A percentile compares a stretch with the other conserved stretches of the same genome.
Conservation (phyloP, 2,329 filamentous ascomycete species). For the Ascochyta clinopodiicola region DNA sequence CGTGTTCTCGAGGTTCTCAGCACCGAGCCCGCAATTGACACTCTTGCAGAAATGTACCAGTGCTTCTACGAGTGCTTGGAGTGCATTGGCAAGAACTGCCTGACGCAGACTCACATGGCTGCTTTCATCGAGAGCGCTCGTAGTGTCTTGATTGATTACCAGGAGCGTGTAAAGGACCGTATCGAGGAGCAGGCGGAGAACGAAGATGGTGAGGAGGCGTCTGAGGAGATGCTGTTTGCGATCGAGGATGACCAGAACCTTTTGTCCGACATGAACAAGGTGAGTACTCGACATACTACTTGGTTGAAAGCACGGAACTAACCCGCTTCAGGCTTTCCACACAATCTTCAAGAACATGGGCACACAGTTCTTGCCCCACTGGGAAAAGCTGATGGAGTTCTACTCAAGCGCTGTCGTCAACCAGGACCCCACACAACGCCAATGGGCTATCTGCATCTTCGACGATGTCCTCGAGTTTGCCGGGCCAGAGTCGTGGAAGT, state of each 20-base stretch:
- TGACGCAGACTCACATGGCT: constrained; percentile 79
- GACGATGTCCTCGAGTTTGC: constrained; percentile 99
- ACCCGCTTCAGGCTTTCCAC: constrained; percentile 99
- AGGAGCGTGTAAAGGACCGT: constrained; percentile 80
- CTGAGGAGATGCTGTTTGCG: constrained; percentile 84
- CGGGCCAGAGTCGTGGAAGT: constrained; percentile 84
- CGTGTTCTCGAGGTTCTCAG: constrained; percentile 93
- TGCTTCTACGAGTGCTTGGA: constrained; percentile 99
- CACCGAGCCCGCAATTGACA: constrained; percentile 94
- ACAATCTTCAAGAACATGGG: constrained; percentile 98
- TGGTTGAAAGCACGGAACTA: constrained; percentile 94
- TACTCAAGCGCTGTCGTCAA: constrained; percentile 87
- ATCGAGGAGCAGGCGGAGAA: constrained; percentile 83
- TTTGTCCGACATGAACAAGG: constrained; percentile 98
- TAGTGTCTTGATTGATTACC: constrained; percentile 90
- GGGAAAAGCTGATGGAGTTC: constrained; percentile 83
- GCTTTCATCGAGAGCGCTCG: constrained; percentile 86
- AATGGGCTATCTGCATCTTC: constrained; percentile 99
- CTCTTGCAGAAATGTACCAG: constrained; percentile 98
- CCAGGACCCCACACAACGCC: constrained; percentile 84
- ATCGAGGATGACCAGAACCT: constrained; percentile 98
- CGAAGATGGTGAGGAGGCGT: constrained; percentile 89
- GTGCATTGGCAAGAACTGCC: constrained; percentile 84
- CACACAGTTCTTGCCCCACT: constrained; percentile 80
- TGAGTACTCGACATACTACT: constrained; percentile 44